Evolutionary conservation across 164 flowering plant species (phyloP), one percentile per base, ranked within the genome.

Genomic region (Stephania japonica): DNA sequence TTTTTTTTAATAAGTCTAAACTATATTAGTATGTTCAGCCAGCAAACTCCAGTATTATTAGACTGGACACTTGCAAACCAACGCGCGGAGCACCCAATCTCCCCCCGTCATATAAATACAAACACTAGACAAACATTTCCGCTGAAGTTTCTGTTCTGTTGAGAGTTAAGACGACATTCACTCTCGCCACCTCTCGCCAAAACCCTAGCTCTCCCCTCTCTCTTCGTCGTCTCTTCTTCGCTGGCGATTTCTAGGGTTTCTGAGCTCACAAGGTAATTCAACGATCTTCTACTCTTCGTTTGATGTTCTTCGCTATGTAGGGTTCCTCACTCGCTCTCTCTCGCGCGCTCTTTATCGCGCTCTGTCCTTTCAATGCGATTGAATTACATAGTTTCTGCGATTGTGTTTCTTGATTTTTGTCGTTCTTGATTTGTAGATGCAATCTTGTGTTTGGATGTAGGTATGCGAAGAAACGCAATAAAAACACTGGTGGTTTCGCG

Each of bases 141-240:
- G 25, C 6, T 59, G 8, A 6, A 0, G 10, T 59, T 3, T 24
- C 9, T 21, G 64, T 6, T 21, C 23, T 59, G 25, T 7, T 56
- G 7, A 19, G 62, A 1, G 25, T 7, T 56, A 0, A 19, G 62
- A 1, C 62, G 38, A n/a, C 9, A 7, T 19, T 6, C 21, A 21
- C 24, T 65, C 49, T 6, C 25, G 41, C 43, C n/a, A n/a, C n/a
- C n/a, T 27, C 24, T 47, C 43, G 25, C 27, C 61, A 42, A 65
- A 72, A 72, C 75, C 75, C 75, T 72, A 71, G 47, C 67, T 59
- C 23, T n/a, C 41, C 1, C 26, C 12, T 64, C 67, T 3, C 67
- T 25, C 41, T 24, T 5, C 42, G 4, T 42, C 68, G 24, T 21
- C 6, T 24, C 9, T 3, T 59, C 64, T 59, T 8, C 24, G 23